phyloP scores from a whole-genome alignment of 768 basidiomycete species.

The Psilocybe sp. region DNA sequence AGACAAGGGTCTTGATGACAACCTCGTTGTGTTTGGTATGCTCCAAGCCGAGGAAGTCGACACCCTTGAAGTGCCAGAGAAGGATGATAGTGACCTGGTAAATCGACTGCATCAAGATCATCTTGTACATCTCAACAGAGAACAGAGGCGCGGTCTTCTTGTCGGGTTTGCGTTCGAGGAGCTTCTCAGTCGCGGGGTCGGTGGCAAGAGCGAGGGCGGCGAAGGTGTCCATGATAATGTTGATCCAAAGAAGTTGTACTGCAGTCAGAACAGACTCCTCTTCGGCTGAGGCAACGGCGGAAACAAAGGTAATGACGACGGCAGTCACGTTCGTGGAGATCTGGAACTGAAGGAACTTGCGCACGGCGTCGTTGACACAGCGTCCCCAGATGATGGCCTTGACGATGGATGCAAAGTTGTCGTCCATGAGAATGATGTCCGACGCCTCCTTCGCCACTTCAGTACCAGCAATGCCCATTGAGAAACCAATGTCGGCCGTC shows the following conservation, averaged over 20 bases:
- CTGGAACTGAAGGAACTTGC: conserved; percentile 97
- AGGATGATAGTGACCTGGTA: conserved; percentile 86
- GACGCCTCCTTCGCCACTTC: conserved; percentile 99
- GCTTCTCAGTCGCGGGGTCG: conserved; percentile 80
- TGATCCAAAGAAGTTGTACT: conserved; percentile 97
- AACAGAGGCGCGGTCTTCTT: conserved; percentile 87
- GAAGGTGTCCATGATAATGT: conserved; percentile 98
- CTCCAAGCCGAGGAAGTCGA: conserved; percentile 62
- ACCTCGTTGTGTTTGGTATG: conserved; percentile 34
- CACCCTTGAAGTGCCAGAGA: conserved; percentile 85
- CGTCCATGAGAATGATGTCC: conserved; percentile 98
- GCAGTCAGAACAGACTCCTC: conserved; percentile 90
- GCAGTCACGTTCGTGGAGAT: conserved; percentile 94
- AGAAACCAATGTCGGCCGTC: conserved; percentile 95
- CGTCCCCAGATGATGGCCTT: conserved; percentile 99
- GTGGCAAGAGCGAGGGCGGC: conserved; percentile 97
- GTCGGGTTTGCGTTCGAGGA: conserved; percentile 90
- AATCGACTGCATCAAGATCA: conserved; percentile 84
- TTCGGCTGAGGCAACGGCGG: conserved; percentile 74
- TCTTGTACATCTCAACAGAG: conserved; percentile 93
- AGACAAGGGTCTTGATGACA: conserved; percentile 81
- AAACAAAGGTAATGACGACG: conserved; percentile 89
- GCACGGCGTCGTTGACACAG: conserved; percentile 96
- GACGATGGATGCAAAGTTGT: conserved; percentile 94
- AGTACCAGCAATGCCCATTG: conserved; percentile 94